phyloP scores from a whole-genome alignment of 1,284 basidiomycete genomes.

The Thecaphora thlaspeos region DNA sequence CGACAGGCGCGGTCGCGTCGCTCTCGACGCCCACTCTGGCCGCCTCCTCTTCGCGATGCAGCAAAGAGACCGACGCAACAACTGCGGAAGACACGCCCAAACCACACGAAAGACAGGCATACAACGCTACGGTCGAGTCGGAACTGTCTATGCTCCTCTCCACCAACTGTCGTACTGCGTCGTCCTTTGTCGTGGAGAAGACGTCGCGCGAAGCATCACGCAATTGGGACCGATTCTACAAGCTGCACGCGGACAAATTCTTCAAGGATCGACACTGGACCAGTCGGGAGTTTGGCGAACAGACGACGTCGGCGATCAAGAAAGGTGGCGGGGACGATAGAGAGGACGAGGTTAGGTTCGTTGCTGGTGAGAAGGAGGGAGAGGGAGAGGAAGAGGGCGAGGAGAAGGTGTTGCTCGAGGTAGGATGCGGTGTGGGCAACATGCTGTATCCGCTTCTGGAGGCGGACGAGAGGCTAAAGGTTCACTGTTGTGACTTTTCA shows the following conservation, averaged over 20 bases:
- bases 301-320: slow-evolving; percentile 1
- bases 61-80: too few species aligned
- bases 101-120: slow-evolving; percentile 11
- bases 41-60: too few species aligned
- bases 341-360: slow-evolving; percentile 18
- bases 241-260: slow-evolving; percentile 52
- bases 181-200: slow-evolving; percentile 42
- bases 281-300: slow-evolving; percentile 43
- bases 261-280: slow-evolving; percentile 60
- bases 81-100: not conserved
- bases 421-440: slow-evolving; percentile 57
- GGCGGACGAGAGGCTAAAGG: slow-evolving; percentile 28
- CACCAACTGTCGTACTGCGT: slow-evolving; percentile 39
- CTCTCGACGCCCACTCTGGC: too few species aligned
- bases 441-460: slow-evolving; percentile 53
- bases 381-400: not conserved
- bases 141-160: slow-evolving; percentile 17
- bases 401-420: slow-evolving; percentile 44
- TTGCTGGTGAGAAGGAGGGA: not conserved
- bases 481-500: slow-evolving; percentile 57
- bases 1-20: too few species aligned
- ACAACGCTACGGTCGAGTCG: slow-evolving; percentile 13
- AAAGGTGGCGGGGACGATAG: slow-evolving; percentile 13
- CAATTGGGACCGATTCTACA: slow-evolving; percentile 59
- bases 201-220: slow-evolving; percentile 43